Base-by-base conservation (phyloP, 352 stramenopile genomes). In the Plasmopara viticola region DNA sequence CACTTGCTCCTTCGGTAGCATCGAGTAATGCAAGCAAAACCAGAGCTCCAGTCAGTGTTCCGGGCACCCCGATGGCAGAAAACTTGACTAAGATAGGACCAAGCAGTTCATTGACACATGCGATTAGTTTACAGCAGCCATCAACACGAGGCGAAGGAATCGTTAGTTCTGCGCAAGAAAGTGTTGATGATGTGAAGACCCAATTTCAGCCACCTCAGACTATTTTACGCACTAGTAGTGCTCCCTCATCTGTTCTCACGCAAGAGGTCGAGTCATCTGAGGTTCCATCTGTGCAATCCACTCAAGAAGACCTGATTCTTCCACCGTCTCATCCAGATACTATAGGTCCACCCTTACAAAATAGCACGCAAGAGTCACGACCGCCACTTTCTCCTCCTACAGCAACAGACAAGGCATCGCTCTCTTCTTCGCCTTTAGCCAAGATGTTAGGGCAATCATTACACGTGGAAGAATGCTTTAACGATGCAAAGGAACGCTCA, bases 361-460 rank as follows among this genome's bases (percentile, higher is more conserved):
- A 44, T 15, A 18, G 12, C 13, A 18, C 28, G 7, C 20, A 17
- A 35, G 34, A 25, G 6, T 18, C 33, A 25, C 30, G 37, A 4
- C 35, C 47, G 38, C 35, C 55, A 35, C 14, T 44, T 18, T 31
- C 52, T 6, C 48, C 2, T 20, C 13, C 12, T 49, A 5, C 35
- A 7, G n/a, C 38, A 48, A 54, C 47, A 40, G 30, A 59, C 10
- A 38, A 54, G 5, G 6, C 10, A 2, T 6, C 47, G 6, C 56
- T 44, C 44, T 41, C 51, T 12, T 28, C 51, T 38, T 69, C 61
- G 0, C 61, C 56, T 28, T 37, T 69, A 37, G 56, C 56, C 28
- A 69, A 65, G 48, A 59, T 69, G 6, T 69, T 69, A 29, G 47
- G 43, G 17, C 20, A 45, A 25, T 6, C 55, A 15, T 38, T 39